These are phyloP conservation scores for Albifimbria verrucaria DNA, from an alignment of 2,329 filamentous ascomycete species.

Conservation along the genomic window DNA sequence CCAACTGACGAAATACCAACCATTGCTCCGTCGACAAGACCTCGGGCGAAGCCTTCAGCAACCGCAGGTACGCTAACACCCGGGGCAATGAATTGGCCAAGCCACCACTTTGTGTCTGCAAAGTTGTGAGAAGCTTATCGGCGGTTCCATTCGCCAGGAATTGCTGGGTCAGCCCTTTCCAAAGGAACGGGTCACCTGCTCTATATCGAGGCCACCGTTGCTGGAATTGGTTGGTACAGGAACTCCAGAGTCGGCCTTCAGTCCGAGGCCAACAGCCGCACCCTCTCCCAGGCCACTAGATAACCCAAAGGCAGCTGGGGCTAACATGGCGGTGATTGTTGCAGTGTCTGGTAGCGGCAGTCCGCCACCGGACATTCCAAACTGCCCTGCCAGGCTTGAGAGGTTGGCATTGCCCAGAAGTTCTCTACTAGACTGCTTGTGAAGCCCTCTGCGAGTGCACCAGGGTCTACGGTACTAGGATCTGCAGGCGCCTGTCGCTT, in stretches of 20 bases:
- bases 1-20: background rate
- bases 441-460: background rate
- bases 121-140: background rate
- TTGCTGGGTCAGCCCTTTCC: background rate
- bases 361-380: background rate
- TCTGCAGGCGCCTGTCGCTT: background rate
- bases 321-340: background rate
- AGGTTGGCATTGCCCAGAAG: conserved; percentile 1
- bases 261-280: background rate
- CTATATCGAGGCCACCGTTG: background rate
- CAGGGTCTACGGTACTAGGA: background rate
- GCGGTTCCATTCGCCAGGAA: background rate
- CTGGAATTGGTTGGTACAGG: background rate
- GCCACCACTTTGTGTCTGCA: background rate
- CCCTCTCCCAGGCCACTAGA: background rate
- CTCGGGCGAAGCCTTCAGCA: background rate
- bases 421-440: background rate
- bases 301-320: background rate
- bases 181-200: background rate
- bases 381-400: background rate
- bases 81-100: too few relatives aligned
- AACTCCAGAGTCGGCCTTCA: background rate
- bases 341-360: background rate
- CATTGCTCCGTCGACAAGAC: background rate
- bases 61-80: background rate